These are phyloP conservation scores for Yueomyces sinensis DNA, from an alignment of 805 yeast species.

Conservation along the genomic window DNA sequence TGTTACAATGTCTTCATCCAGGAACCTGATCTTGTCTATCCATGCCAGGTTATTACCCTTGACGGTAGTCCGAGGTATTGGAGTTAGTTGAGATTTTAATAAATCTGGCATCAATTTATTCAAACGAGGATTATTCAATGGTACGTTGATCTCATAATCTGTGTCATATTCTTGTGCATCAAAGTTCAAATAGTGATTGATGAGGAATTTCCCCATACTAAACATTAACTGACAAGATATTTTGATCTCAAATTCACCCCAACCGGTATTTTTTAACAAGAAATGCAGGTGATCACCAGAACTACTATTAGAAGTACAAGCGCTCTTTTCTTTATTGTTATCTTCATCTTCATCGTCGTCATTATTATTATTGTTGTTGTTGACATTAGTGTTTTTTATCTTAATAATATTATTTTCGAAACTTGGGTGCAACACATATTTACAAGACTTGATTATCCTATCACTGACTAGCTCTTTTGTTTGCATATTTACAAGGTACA, in stretches of 20 bases:
- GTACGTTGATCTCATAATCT: slow-evolving; percentile 64
- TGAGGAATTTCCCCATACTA: slow-evolving; percentile 67
- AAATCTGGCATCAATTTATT: slow-evolving; percentile 29
- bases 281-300: no score
- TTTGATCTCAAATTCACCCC: slow-evolving; percentile 93
- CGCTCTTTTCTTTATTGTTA: no score
- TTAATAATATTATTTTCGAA: slow-evolving; percentile 72
- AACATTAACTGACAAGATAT: slow-evolving; percentile 62
- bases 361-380: no score
- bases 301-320: no score
- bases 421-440: slow-evolving; percentile 86
- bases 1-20: slow-evolving; percentile 16
- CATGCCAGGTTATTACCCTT: neutral
- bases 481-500: slow-evolving; percentile 55
- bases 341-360: no score
- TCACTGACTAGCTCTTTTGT: slow-evolving; percentile 53
- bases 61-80: no score
- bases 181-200: slow-evolving; percentile 79
- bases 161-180: slow-evolving; percentile 54
- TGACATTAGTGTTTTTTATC: slow-evolving; percentile 48
- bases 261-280: slow-evolving; percentile 76
- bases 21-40: neutral
- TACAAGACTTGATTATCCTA: slow-evolving; percentile 67
- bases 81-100: no score
- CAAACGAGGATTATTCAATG: slow-evolving; percentile 55